Percentiles rank a stretch among this genome's conserved stretches.
Evolutionary conservation across 2,329 filamentous ascomycete species (phyloP).

Genomic region (Lecanicillium sp.): DNA sequence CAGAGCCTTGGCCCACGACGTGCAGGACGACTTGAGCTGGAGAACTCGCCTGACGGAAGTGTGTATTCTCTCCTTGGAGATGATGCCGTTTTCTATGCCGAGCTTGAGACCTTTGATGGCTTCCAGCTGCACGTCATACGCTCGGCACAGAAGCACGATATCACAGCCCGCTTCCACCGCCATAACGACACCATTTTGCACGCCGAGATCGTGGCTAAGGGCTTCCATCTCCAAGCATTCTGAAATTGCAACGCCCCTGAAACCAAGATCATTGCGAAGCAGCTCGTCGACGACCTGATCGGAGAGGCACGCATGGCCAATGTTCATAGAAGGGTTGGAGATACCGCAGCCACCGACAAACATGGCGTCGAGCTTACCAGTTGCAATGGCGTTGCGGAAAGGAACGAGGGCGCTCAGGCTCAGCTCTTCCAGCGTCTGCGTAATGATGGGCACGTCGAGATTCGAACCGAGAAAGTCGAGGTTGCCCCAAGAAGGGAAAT

Average conservation of each 20-base stretch:
- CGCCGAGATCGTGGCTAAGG: constrained; percentile 90
- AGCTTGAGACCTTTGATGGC: constrained; percentile 85
- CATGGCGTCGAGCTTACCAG: constrained; percentile 80
- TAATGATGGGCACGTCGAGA: constrained; percentile 89
- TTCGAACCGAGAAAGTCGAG: constrained; percentile 88
- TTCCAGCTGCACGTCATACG: constrained; percentile 82
- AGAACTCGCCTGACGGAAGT: constrained; percentile 74
- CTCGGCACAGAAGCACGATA: constrained; percentile 78
- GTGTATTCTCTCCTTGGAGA: constrained; percentile 70
- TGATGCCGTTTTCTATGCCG: constrained; percentile 84
- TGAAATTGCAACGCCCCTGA: constrained; percentile 86
- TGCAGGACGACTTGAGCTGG: constrained; percentile 74
- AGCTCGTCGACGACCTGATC: constrained; percentile 90
- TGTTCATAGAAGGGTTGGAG: constrained; percentile 83
- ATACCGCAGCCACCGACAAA: constrained; percentile 94
- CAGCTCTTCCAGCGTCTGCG: constrained; percentile 85
- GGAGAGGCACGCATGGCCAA: constrained; percentile 89
- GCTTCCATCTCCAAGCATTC: constrained; percentile 97
- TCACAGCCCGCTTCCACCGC: constrained; percentile 95
- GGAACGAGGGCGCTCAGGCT: constrained; percentile 88
- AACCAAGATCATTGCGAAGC: constrained; percentile 79
- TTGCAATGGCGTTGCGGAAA: constrained; percentile 81
- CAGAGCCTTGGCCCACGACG: constrained; percentile 86
- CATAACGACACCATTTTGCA: constrained; percentile 95
- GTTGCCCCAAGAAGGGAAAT: constrained; percentile 94